These are phyloP conservation scores for Bretziella fagacearum DNA, from an alignment of 2,329 filamentous ascomycete genomes.

Conservation along the genomic window DNA sequence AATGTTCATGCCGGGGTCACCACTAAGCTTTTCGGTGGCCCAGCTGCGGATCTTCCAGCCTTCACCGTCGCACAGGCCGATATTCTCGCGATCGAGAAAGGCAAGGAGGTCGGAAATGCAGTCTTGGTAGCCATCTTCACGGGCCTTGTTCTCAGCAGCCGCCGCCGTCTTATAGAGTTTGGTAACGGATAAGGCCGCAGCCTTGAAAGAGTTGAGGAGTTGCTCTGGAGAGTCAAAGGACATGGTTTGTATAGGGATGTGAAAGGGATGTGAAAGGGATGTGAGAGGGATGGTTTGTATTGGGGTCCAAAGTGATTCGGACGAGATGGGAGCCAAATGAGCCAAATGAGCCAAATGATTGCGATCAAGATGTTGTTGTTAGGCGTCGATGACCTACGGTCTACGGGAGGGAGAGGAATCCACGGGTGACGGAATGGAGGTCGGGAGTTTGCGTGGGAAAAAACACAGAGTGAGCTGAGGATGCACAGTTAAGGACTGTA, in stretches of 20 bases:
- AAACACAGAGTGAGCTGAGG: no score
- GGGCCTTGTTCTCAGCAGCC: conserved; percentile 55
- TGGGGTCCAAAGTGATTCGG: neutral
- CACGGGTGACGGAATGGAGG: no score
- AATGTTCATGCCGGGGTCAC: conserved; percentile 35
- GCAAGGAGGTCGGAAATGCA: conserved; percentile 77
- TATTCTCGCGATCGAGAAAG: conserved; percentile 67
- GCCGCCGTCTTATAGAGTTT: conserved; percentile 91
- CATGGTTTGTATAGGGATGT: neutral
- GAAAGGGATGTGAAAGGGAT: neutral
- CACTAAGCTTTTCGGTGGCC: conserved; percentile 53
- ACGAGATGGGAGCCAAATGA: neutral
- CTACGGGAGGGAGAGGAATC: no score
- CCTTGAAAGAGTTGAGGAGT: conserved; percentile 78
- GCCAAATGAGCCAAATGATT: neutral
- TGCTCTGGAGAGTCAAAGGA: conserved; percentile 33
- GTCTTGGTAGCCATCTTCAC: conserved; percentile 77
- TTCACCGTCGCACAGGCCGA: conserved; percentile 66
- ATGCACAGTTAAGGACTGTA: no score
- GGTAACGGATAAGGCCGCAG: conserved; percentile 82
- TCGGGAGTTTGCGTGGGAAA: no score
- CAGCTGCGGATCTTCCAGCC: conserved; percentile 45
- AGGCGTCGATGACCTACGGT: no score
- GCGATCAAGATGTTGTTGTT: no score
- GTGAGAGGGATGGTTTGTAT: neutral